phyloP scores from a whole-genome alignment of 345 rosid genomes.

The Excoecaria agallocha region DNA sequence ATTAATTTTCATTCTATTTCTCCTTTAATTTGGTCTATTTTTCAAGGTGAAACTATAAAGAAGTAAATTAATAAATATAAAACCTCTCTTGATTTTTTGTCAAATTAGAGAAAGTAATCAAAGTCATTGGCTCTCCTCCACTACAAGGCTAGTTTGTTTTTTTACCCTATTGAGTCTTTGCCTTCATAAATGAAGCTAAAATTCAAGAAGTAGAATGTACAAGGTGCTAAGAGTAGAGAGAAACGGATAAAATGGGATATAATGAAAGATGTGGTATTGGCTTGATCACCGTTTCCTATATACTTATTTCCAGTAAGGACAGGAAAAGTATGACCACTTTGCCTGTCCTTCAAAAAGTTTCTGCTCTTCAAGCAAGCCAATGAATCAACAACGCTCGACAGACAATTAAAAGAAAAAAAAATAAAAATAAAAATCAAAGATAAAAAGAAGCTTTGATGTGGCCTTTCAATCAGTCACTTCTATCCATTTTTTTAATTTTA shows the following conservation, averaged over 20 bases:
- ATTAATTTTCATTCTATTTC: too few relatives aligned
- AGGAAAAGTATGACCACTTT: slow-evolving; percentile 34
- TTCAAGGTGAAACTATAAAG: neutral
- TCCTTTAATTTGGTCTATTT: too few relatives aligned
- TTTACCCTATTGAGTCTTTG: neutral
- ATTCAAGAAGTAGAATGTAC: neutral
- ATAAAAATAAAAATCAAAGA: neutral
- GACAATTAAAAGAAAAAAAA: neutral
- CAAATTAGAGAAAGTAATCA: slow-evolving; percentile 5
- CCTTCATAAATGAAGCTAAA: neutral
- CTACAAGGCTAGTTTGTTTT: neutral
- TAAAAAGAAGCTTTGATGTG: neutral
- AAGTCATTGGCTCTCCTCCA: slow-evolving; percentile 4
- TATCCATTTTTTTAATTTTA: neutral
- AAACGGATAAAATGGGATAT: slow-evolving; percentile 6
- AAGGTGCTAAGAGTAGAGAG: neutral
- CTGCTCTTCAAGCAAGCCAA: neutral
- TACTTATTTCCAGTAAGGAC: slow-evolving; percentile 22
- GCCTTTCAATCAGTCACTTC: neutral
- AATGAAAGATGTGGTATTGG: slow-evolving; percentile 11
- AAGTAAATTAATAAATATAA: neutral
- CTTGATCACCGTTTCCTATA: slow-evolving; percentile 15
- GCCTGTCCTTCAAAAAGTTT: slow-evolving; percentile 22
- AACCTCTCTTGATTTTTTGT: neutral
- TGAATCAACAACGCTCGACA: slow-evolving; percentile 7